Evolutionary conservation across 2,329 filamentous ascomycete species (phyloP), one percentile per base, ranked within the genome.

Genomic region (Apiospora aurea): DNA sequence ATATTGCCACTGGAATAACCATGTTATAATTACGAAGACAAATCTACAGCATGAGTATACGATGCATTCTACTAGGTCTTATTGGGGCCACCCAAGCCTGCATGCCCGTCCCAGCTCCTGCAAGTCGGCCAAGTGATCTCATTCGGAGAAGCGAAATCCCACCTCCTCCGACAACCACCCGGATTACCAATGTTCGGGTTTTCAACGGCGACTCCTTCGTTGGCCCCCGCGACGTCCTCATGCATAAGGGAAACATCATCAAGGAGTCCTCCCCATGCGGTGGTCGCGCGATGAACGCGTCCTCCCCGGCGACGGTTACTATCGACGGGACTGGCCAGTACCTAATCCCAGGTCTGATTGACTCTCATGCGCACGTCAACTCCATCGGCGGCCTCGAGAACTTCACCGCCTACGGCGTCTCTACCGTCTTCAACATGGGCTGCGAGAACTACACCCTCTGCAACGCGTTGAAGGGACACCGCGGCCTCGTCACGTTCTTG

Each of bases 361-460:
- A 66, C 34, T 41, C 34, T 3, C 61, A 66, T 13, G 61, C 41
- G 1, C 61, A 66, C 61, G 34, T 66, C 14, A 66, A 43, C 41
- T 43, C 34, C 0, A 41, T 66, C 16, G 61, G 41, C 34, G 41
- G 61, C 61, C 61, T 66, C 41, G 61, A 66, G 61, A 66, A n/a
- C 34, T 43, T 66, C 18, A 66, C 61, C 3, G 21, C 61, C 1
- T 43, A 66, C 61, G 61, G 61, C 5, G 61, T 66, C 18, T n/a
- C 61, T 2, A 41, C 61, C n/a, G 61, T 66, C 61, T 41, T 66
- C 7, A 66, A 66, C 34, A 66, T 66, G 34, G 34, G 24, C 61
- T 66, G 61, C 29, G 41, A 24, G 18, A 66, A 66, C 16, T 66
- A 66, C 61, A 66, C 61, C 2, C 41, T 66, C 29, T 66, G 61